phyloP scores from a whole-genome alignment of 768 basidiomycete genomes.

The Phanerochaete carnosa region DNA sequence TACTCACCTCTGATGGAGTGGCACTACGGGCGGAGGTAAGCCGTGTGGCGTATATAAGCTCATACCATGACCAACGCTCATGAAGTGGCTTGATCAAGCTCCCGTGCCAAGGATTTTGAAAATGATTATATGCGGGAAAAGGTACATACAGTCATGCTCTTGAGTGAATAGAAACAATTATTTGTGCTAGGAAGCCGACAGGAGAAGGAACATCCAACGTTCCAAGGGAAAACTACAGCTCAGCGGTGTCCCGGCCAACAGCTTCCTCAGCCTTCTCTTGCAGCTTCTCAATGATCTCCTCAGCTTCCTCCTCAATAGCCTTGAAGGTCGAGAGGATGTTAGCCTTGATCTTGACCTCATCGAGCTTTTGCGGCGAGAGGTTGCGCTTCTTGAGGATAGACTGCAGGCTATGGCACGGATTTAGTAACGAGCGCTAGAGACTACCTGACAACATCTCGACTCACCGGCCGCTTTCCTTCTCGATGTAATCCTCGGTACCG shows the following conservation, averaged over 20 bases:
- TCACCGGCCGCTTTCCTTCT: slow-evolving; percentile 84
- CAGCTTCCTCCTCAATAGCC: slow-evolving; percentile 26
- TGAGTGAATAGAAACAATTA: too few relatives aligned
- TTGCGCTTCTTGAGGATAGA: slow-evolving; percentile 80
- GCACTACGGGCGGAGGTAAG: too few relatives aligned
- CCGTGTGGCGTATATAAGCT: too few relatives aligned
- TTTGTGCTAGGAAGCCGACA: background rate
- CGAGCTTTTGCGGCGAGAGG: slow-evolving; percentile 76
- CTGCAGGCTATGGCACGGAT: slow-evolving; percentile 34
- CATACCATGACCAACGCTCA: too few relatives aligned
- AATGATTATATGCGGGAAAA: too few relatives aligned
- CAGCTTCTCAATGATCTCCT: slow-evolving; percentile 28
- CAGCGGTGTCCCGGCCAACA: slow-evolving; percentile 13
- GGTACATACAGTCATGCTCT: background rate
- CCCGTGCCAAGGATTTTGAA: too few relatives aligned
- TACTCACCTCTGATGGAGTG: too few relatives aligned
- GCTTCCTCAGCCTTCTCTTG: slow-evolving; percentile 35
- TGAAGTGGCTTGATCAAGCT: too few relatives aligned
- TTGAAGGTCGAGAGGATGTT: slow-evolving; percentile 77
- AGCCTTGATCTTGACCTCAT: slow-evolving; percentile 90
- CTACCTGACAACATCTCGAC: slow-evolving; percentile 19
- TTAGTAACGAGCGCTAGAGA: slow-evolving; percentile 13
- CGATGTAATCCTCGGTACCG: slow-evolving; percentile 69
- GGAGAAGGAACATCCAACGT: background rate
- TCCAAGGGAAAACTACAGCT: background rate